These are phyloP conservation scores for Tremella yokohamensis DNA, from an alignment of 768 basidiomycete species.

Conservation along the genomic window DNA sequence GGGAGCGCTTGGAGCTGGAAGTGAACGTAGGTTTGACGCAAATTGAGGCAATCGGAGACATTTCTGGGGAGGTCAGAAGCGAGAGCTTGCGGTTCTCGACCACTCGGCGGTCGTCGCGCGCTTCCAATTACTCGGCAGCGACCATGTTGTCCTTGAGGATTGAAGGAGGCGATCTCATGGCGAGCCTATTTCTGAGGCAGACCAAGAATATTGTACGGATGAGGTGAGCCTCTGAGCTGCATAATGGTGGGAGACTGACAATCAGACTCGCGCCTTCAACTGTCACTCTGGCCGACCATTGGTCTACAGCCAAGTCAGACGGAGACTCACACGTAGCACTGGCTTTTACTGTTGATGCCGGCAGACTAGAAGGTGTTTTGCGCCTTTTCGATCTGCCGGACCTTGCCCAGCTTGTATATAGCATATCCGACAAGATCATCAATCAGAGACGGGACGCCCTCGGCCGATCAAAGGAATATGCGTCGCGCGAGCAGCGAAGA, in stretches of 20 bases:
- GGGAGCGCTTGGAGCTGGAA: constrained; percentile 62
- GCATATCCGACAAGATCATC: constrained; percentile 28
- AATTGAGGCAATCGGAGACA: constrained; percentile 54
- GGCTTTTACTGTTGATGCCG: constrained; percentile 45
- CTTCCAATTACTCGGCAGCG: constrained; percentile 17
- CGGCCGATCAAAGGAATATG: constrained; percentile 41
- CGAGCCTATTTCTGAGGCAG: constrained; percentile 32
- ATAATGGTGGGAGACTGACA: background rate
- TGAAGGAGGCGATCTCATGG: constrained; percentile 31
- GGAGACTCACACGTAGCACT: constrained; percentile 28
- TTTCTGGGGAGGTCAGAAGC: constrained; percentile 42
- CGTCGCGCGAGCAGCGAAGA: constrained; percentile 21
- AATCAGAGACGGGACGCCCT: constrained; percentile 36
- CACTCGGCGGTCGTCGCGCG: constrained; percentile 30
- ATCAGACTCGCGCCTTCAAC: constrained; percentile 39
- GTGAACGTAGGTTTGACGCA: constrained; percentile 59
- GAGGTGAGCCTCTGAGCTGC: constrained; percentile 25
- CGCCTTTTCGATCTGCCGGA: constrained; percentile 41
- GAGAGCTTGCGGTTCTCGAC: constrained; percentile 36
- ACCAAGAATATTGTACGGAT: constrained; percentile 34
- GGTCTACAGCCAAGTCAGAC: constrained; percentile 31
- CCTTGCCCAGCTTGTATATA: constrained; percentile 36
- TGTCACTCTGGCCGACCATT: constrained; percentile 47
- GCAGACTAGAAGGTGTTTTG: constrained; percentile 39
- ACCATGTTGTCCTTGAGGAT: constrained; percentile 40